A percentile compares a stretch with the other conserved stretches of the same genome.
Conservation (phyloP, 257 asterid species). For the Solanum clarkiae region DNA sequence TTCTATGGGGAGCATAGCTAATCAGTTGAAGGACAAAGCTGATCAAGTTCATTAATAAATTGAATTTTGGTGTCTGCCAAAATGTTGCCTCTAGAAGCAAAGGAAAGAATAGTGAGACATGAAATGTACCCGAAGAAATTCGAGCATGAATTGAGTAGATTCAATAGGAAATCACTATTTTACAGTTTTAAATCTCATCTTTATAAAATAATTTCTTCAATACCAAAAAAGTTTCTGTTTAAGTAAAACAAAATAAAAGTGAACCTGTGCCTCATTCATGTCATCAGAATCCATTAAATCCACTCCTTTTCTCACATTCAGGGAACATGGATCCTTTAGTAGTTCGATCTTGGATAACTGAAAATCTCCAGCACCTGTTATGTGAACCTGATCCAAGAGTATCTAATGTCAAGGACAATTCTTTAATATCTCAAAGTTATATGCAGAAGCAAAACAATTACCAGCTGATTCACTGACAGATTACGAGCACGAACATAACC, state of each 20-base stretch:
- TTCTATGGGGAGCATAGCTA: neutral
- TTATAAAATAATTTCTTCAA: neutral
- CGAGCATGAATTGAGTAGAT: neutral
- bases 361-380: constrained; percentile 96
- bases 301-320: constrained; percentile 49
- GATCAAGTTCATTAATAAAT: neutral
- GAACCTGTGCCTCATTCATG: constrained; percentile 36
- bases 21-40: neutral
- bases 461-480: constrained; percentile 92
- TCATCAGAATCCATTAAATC: constrained; percentile 68
- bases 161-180: neutral
- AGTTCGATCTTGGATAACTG: constrained; percentile 74
- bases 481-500: constrained; percentile 74
- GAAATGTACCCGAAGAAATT: neutral
- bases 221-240: neutral
- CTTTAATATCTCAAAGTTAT: neutral
- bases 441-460: constrained; percentile 18
- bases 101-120: neutral
- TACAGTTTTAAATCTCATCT: neutral
- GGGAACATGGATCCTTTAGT: constrained; percentile 75
- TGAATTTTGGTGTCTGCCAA: neutral
- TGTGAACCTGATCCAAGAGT: constrained; percentile 66
- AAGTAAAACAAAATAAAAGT: neutral
- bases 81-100: neutral
- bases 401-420: neutral